Conservation (phyloP, 75 land plant species). For the Sequoia sempervirens region DNA sequence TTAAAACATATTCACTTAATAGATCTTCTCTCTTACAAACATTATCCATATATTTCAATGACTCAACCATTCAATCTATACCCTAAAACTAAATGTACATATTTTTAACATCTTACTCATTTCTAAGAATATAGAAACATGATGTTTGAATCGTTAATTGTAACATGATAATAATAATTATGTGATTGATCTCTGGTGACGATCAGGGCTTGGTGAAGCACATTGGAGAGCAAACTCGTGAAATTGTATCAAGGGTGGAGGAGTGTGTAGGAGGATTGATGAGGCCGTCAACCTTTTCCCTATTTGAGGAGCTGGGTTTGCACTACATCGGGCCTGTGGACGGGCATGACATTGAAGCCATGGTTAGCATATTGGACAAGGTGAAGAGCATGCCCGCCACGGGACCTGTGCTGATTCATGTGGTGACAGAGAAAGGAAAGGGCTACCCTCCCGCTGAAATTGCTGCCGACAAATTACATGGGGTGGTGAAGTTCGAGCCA, state of each 20-base stretch:
- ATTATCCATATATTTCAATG: too few species aligned
- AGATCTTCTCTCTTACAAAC: too few species aligned
- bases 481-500: constrained; percentile 80
- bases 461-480: constrained; percentile 83
- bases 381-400: constrained; percentile 67
- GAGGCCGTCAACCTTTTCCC: constrained; percentile 48
- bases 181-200: too few species aligned
- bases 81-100: too few species aligned
- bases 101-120: too few species aligned
- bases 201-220: constrained; percentile 67
- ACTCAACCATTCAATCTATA: too few species aligned
- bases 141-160: too few species aligned
- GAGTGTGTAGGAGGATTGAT: constrained; percentile 85
- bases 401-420: constrained; percentile 80
- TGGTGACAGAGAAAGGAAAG: constrained; percentile 81
- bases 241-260: constrained; percentile 68
- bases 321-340: constrained; percentile 91
- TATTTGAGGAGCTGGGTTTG: constrained; percentile 81
- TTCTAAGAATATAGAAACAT: too few species aligned
- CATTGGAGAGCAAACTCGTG: constrained; percentile 61
- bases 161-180: too few species aligned
- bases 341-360: constrained; percentile 69
- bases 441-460: constrained; percentile 76
- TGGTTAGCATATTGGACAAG: constrained; percentile 56
- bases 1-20: too few species aligned